Evolutionary conservation across 78 protist species (phyloP).

Genomic region (Bodo saltans): DNA sequence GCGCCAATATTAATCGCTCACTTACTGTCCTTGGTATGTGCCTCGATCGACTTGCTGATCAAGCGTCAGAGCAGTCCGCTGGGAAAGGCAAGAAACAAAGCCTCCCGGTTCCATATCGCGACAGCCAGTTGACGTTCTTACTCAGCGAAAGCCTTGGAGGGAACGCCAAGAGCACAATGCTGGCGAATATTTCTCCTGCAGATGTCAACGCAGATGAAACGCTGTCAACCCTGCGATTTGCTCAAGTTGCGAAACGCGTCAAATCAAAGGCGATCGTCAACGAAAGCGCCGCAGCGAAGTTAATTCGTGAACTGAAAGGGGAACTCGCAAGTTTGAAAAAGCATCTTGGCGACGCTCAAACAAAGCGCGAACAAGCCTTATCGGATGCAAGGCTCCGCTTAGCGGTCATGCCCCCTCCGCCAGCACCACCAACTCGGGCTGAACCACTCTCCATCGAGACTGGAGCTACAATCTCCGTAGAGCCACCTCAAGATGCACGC

Average conservation of each 20-base stretch:
- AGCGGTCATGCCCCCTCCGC: no score
- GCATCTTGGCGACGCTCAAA: no score
- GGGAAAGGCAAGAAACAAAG: slow-evolving; percentile 23
- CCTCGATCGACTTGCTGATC: slow-evolving; percentile 50
- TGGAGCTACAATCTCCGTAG: no score
- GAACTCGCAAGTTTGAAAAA: slow-evolving; percentile 57
- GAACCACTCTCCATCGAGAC: no score
- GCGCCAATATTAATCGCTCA: slow-evolving; percentile 52
- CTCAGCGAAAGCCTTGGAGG: slow-evolving; percentile 60
- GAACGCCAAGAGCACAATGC: slow-evolving; percentile 64
- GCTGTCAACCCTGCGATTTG: slow-evolving; percentile 86
- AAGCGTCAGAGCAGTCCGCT: neutral
- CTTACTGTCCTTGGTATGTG: slow-evolving; percentile 58
- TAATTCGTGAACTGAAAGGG: slow-evolving; percentile 47
- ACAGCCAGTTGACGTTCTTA: slow-evolving; percentile 77
- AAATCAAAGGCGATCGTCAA: slow-evolving; percentile 70
- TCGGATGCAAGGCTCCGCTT: no score
- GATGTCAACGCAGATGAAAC: slow-evolving; percentile 74
- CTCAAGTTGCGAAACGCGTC: slow-evolving; percentile 82
- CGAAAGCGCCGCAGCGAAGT: slow-evolving; percentile 56
- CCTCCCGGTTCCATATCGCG: slow-evolving; percentile 79
- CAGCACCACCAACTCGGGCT: no score
- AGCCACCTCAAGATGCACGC: no score
- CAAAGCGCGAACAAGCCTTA: no score
- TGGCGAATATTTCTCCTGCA: slow-evolving; percentile 67